phyloP scores from a whole-genome alignment of 208 protist species.

The Acanthamoeba castellanii region DNA sequence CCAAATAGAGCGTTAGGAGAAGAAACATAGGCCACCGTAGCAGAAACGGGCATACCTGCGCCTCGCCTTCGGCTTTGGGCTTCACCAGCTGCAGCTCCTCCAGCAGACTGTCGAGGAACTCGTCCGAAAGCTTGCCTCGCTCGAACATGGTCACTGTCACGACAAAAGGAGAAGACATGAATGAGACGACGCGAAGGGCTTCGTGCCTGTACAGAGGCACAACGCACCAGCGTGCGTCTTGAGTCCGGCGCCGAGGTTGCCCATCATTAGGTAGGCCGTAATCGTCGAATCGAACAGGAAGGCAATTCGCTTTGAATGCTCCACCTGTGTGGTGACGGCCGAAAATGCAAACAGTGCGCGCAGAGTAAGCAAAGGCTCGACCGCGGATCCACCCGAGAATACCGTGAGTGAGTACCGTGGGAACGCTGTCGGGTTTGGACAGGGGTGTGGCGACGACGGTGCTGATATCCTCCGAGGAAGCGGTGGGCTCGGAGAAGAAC shows the following conservation, averaged over 20 bases:
- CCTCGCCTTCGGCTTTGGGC: slow-evolving; percentile 78
- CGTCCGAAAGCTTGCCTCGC: slow-evolving; percentile 89
- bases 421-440: background rate
- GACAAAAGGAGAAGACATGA: background rate
- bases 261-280: slow-evolving; percentile 98
- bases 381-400: too few species aligned
- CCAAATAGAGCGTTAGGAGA: background rate
- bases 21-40: too few species aligned
- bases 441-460: slow-evolving; percentile 7
- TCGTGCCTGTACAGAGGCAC: background rate
- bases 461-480: background rate
- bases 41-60: background rate
- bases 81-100: slow-evolving; percentile 83
- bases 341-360: background rate
- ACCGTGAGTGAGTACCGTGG: background rate
- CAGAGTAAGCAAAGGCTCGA: background rate
- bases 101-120: slow-evolving; percentile 88
- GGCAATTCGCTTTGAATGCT: slow-evolving; percentile 91
- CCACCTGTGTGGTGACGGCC: background rate
- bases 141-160: slow-evolving; percentile 90
- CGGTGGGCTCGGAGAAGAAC: slow-evolving; percentile 12
- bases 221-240: slow-evolving; percentile 87
- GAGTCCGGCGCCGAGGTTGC: slow-evolving; percentile 93
- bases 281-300: slow-evolving; percentile 97
- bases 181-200: background rate